Base-by-base conservation (phyloP, 164 flowering plant species). In the Saururus chinensis region DNA sequence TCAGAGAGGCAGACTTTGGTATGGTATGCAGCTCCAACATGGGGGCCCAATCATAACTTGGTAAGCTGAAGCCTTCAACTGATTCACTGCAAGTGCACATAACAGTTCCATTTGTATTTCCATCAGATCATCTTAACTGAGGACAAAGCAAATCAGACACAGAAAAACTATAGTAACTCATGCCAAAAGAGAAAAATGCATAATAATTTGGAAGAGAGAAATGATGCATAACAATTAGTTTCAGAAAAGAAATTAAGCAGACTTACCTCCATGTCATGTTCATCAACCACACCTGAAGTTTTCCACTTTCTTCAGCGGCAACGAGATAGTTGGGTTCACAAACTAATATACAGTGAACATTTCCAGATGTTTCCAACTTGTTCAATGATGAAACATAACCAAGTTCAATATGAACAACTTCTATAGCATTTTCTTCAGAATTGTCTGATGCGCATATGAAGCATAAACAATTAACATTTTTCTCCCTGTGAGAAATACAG, bases 181-280 rank as follows among this genome's bases (percentile, higher is more conserved):
- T n/a, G n/a, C n/a, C n/a, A n/a, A n/a, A n/a, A n/a, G n/a, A n/a
- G n/a, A n/a, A n/a, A n/a, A n/a, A n/a, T n/a, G n/a, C n/a, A n/a
- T n/a, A n/a, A n/a, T n/a, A n/a, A n/a, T n/a, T n/a, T n/a, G n/a
- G n/a, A n/a, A n/a, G n/a, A n/a, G n/a, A n/a, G n/a, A n/a, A n/a
- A n/a, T n/a, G n/a, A n/a, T n/a, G n/a, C n/a, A n/a, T n/a, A n/a
- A n/a, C n/a, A n/a, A n/a, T n/a, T n/a, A n/a, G n/a, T n/a, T n/a
- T n/a, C n/a, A n/a, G n/a, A n/a, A n/a, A n/a, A n/a, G n/a, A n/a
- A n/a, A n/a, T n/a, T n/a, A n/a, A n/a, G n/a, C 25, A 65, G 53
- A 74, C 42, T 69, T 66, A 93, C 97, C 96, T 85, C 99, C 99
- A 93, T 55, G 73, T 56, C 55, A 84, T 61, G 76, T 90, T 80